These are phyloP conservation scores for Calonectria ilicicola DNA, from an alignment of 2,329 filamentous ascomycete genomes.

Conservation along the genomic window DNA sequence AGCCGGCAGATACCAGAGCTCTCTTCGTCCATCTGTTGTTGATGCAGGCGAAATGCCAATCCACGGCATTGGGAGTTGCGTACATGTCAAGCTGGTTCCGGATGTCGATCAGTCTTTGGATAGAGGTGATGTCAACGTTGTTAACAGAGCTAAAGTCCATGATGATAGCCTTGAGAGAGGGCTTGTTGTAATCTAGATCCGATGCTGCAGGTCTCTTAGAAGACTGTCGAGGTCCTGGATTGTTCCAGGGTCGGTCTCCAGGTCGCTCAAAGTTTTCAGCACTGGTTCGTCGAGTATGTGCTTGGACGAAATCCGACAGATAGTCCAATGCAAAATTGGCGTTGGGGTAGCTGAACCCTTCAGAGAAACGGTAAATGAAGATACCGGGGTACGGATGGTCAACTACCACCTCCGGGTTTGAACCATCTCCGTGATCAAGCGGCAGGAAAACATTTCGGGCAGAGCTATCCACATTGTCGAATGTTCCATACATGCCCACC, in stretches of 20 bases:
- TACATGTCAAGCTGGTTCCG: constrained; percentile 94
- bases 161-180: constrained; percentile 88
- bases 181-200: constrained; percentile 60
- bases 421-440: constrained; percentile 87
- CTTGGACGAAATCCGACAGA: constrained; percentile 75
- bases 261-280: constrained; percentile 71
- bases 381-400: constrained; percentile 88
- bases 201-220: constrained; percentile 55
- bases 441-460: constrained; percentile 88
- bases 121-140: constrained; percentile 91
- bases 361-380: constrained; percentile 95
- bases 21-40: constrained; percentile 93
- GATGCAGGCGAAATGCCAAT: constrained; percentile 97
- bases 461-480: constrained; percentile 60
- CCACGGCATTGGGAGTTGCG: constrained; percentile 81
- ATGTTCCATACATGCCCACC: constrained; percentile 68
- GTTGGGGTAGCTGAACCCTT: constrained; percentile 97
- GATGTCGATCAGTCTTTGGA: constrained; percentile 93
- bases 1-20: constrained; percentile 86
- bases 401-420: constrained; percentile 86
- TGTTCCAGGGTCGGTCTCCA: constrained; percentile 94
- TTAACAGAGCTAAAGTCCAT: constrained; percentile 95
- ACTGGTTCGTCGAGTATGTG: constrained; percentile 81
- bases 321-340: constrained; percentile 89
- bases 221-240: constrained; percentile 75